These are phyloP conservation scores for Globisporangium takayamanum DNA, from an alignment of 352 stramenopile genomes.

Conservation along the genomic window DNA sequence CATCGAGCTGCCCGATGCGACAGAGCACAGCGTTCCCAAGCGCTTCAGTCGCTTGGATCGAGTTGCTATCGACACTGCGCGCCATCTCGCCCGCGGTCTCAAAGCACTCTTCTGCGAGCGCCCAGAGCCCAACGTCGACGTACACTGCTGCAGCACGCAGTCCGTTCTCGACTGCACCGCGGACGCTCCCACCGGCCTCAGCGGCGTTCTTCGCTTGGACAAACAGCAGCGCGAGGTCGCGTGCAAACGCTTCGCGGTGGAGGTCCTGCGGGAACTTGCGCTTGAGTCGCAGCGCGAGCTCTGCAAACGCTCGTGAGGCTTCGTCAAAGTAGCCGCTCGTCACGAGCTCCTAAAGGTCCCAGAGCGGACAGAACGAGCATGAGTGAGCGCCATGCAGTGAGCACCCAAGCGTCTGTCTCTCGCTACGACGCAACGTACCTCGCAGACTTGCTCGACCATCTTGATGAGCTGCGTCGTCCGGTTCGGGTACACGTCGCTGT, in stretches of 20 bases:
- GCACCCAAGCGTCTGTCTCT: neutral
- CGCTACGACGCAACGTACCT: slow-evolving; percentile 17
- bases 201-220: slow-evolving; percentile 46
- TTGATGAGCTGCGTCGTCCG: slow-evolving; percentile 30
- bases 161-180: slow-evolving; percentile 43
- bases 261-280: slow-evolving; percentile 53
- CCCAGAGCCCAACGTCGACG: slow-evolving; percentile 45
- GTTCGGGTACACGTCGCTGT: slow-evolving; percentile 30
- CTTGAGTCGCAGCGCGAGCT: slow-evolving; percentile 56
- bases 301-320: slow-evolving; percentile 44
- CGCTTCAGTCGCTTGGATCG: slow-evolving; percentile 37
- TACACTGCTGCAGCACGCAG: slow-evolving; percentile 45
- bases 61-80: slow-evolving; percentile 20
- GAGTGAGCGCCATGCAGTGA: neutral
- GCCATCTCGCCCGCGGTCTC: slow-evolving; percentile 46
- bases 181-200: slow-evolving; percentile 43
- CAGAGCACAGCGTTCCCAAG: slow-evolving; percentile 59
- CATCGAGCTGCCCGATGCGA: slow-evolving; percentile 47
- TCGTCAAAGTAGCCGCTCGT: slow-evolving; percentile 63
- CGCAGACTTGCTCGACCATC: slow-evolving; percentile 43
- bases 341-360: slow-evolving; percentile 26
- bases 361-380: neutral
- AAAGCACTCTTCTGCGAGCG: slow-evolving; percentile 46
- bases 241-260: slow-evolving; percentile 22
- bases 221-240: slow-evolving; percentile 42